A percentile compares a stretch with the other conserved stretches of the same genome.
phyloP scores from a whole-genome alignment of 2,329 filamentous ascomycete species.

The Aotearoamyces nothofagi region DNA sequence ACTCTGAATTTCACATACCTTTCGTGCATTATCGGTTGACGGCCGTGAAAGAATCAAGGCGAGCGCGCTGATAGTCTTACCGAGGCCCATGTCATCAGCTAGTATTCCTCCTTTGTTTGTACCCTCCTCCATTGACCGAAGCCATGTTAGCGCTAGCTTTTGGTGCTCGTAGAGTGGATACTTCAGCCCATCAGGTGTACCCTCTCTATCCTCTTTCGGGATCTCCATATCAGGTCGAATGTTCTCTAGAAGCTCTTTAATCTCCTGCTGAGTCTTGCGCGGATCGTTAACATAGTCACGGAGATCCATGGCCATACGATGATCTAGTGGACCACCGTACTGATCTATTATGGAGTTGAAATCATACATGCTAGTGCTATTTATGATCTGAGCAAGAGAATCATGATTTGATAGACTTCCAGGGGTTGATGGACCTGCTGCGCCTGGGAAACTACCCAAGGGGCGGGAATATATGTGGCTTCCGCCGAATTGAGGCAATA shows the following conservation, averaged over 20 bases:
- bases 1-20: too few species aligned
- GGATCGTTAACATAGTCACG: constrained; percentile 22
- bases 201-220: constrained; percentile 43
- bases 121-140: constrained; percentile 58
- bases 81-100: constrained; percentile 71
- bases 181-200: constrained; percentile 53
- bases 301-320: constrained; percentile 2
- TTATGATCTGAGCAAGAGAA: constrained; percentile 2
- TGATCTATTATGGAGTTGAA: constrained; percentile 1
- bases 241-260: constrained; percentile 54
- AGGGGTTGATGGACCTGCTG: too few species aligned
- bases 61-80: constrained; percentile 73
- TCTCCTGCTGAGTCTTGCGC: constrained; percentile 43
- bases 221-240: constrained; percentile 59
- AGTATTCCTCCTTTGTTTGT: constrained; percentile 61
- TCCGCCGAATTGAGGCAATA: too few species aligned
- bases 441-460: too few species aligned
- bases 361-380: constrained; percentile 1
- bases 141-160: constrained; percentile 61
- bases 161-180: constrained; percentile 69
- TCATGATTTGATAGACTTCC: too few species aligned
- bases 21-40: constrained; percentile 31
- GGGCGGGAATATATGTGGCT: too few species aligned
- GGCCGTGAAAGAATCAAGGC: constrained; percentile 58
- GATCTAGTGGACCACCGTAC: not conserved